Conservation (phyloP, 805 yeast species). For the Metschnikowia anglica region DNA sequence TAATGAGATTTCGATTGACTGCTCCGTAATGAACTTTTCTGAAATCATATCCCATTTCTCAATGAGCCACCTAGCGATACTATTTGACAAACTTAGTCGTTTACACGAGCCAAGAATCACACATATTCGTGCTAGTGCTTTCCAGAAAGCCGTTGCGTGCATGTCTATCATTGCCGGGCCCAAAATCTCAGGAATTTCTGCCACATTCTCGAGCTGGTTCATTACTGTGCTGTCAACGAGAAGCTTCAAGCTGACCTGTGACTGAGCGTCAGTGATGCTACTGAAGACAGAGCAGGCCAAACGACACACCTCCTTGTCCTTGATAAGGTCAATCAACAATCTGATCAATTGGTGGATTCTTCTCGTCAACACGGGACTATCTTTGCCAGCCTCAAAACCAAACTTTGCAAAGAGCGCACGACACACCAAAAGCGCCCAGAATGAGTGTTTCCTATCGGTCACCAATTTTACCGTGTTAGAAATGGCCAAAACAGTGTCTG, state of each 20-base stretch:
- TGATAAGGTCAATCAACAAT: conserved; percentile 37
- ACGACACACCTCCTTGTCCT: conserved; percentile 24
- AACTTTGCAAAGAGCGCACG: conserved; percentile 5
- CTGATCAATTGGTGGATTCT: conserved; percentile 28
- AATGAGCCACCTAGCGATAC: conserved; percentile 51
- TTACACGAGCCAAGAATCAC: conserved; percentile 31
- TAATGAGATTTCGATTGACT: neutral
- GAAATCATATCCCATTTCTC: conserved; percentile 42
- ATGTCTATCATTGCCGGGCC: conserved; percentile 55
- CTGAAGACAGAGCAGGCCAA: conserved; percentile 35
- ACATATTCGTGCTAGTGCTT: conserved; percentile 37
- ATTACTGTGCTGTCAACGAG: conserved; percentile 41
- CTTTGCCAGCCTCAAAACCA: neutral
- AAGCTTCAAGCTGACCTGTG: conserved; percentile 12
- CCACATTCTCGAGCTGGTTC: conserved; percentile 48
- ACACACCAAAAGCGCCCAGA: conserved; percentile 30
- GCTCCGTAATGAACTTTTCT: neutral
- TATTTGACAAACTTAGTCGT: conserved; percentile 24
- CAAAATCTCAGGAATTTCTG: conserved; percentile 20
- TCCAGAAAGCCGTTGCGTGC: conserved; percentile 58
- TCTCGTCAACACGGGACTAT: neutral
- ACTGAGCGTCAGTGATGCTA: conserved; percentile 13
- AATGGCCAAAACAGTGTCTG: neutral
- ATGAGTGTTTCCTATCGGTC: conserved; percentile 11
- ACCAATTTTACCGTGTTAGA: conserved; percentile 3